phyloP scores from a whole-genome alignment of 2,329 filamentous ascomycete genomes.

The Aureobasidium sp. region DNA sequence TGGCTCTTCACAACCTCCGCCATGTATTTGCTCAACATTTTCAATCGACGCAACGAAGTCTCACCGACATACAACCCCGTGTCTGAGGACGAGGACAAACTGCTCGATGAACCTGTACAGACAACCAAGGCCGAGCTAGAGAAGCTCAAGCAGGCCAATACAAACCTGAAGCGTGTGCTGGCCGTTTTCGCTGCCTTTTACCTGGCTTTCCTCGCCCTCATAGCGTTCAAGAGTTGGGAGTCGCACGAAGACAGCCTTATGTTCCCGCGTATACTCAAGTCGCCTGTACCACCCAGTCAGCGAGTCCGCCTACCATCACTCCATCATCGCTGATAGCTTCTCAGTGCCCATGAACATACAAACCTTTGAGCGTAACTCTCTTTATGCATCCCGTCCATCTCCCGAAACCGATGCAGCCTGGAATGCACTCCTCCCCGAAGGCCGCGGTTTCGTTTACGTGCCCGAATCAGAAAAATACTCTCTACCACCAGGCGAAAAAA shows the following conservation, averaged over 20 bases:
- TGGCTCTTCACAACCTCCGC: not conserved
- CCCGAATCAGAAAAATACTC: conserved; percentile 17
- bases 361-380: conserved; percentile 20
- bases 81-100: conserved; percentile 6
- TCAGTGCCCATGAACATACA: conserved; percentile 16
- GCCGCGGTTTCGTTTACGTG: conserved; percentile 27
- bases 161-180: not conserved
- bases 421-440: conserved; percentile 20
- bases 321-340: not conserved
- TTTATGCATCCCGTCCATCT: conserved; percentile 19
- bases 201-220: not conserved
- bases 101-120: not conserved
- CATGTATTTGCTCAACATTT: not conserved
- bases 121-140: not conserved
- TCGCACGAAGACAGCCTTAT: not conserved
- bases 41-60: not conserved
- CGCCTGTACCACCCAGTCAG: conserved; percentile 1
- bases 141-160: not conserved
- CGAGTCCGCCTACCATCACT: not conserved
- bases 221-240: conserved; percentile 5
- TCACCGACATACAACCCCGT: not conserved
- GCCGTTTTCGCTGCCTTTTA: not conserved
- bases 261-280: not conserved
- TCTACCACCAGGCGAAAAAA: conserved; percentile 22
- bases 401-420: conserved; percentile 23